Conservation (phyloP, 768 basidiomycete genomes). For the Mycena olivaceomarginata region DNA sequence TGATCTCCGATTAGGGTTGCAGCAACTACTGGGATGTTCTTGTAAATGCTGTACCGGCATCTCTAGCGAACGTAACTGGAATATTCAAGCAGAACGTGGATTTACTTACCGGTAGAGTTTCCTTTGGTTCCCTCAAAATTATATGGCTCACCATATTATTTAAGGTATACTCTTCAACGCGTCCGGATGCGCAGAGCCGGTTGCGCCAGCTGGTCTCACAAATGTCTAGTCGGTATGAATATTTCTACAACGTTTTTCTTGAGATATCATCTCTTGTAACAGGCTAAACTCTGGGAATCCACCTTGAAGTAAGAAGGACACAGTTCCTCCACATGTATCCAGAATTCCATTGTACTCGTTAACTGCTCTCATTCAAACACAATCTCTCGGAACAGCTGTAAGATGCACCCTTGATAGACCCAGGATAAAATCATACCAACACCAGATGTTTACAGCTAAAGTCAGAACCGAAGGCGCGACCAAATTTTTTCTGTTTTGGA, state of each 20-base stretch:
- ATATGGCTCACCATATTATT: not conserved
- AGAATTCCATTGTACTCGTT: conserved; percentile 21
- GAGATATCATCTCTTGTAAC: conserved; percentile 17
- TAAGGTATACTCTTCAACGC: not conserved
- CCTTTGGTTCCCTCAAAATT: not conserved
- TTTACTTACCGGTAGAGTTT: conserved; percentile 1
- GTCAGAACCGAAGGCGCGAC: too few relatives aligned
- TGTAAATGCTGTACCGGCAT: not conserved
- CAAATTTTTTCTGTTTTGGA: too few relatives aligned
- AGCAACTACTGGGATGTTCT: conserved; percentile 4
- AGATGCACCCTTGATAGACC: too few relatives aligned
- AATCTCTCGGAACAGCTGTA: too few relatives aligned
- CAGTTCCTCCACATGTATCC: conserved; percentile 12
- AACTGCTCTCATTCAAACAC: too few relatives aligned
- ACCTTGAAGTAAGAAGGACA: conserved; percentile 14
- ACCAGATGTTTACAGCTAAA: too few relatives aligned
- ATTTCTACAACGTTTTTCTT: not conserved
- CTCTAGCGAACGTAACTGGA: not conserved
- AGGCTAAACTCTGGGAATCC: conserved; percentile 16
- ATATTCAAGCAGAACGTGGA: conserved; percentile 11
- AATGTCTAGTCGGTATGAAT: not conserved
- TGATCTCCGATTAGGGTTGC: not conserved
- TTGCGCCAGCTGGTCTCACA: too few relatives aligned
- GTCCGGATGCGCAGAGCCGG: too few relatives aligned
- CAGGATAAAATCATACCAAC: too few relatives aligned